Conservation (phyloP, 257 asterid species). For the Solanum rostratum region DNA sequence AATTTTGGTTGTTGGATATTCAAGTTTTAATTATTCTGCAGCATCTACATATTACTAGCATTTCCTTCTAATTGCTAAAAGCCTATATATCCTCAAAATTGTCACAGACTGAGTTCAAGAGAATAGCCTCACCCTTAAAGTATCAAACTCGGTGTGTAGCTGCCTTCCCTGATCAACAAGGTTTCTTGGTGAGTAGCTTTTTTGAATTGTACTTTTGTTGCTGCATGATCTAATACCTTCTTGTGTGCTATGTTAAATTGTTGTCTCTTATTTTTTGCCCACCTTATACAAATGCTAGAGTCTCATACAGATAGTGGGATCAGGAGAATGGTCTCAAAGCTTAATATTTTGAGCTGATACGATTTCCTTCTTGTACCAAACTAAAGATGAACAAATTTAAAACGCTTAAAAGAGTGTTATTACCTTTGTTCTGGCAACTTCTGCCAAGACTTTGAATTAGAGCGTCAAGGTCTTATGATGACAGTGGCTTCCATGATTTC, state of each 20-base stretch:
- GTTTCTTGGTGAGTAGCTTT: slow-evolving; percentile 63
- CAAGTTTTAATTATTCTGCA: background rate
- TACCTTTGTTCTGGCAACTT: background rate
- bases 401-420: background rate
- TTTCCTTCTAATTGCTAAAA: background rate
- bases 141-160: slow-evolving; percentile 97
- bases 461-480: background rate
- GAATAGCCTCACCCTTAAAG: slow-evolving; percentile 75
- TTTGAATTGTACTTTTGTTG: background rate
- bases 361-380: background rate
- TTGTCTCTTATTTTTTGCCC: background rate
- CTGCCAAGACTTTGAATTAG: background rate
- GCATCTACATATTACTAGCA: background rate
- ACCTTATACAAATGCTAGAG: background rate
- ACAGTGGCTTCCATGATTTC: background rate
- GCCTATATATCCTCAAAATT: background rate
- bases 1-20: background rate
- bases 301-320: background rate
- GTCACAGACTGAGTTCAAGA: slow-evolving; percentile 78
- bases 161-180: slow-evolving; percentile 97
- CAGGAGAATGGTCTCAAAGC: background rate
- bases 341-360: background rate
- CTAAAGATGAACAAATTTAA: background rate
- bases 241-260: background rate
- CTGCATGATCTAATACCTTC: background rate